Conservation (phyloP, 805 yeast species). For the Saturnispora bothae region DNA sequence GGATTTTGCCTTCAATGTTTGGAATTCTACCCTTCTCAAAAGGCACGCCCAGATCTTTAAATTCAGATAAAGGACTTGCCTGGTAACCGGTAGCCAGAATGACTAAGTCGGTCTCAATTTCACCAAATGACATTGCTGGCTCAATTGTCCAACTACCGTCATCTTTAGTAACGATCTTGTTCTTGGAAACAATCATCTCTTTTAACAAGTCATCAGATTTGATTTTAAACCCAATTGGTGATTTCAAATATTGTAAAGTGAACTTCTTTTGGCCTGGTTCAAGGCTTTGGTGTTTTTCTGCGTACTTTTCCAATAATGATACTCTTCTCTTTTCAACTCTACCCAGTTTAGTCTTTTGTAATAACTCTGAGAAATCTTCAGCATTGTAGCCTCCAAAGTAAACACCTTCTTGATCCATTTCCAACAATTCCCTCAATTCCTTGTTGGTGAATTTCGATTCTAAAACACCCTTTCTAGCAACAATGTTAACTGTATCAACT, state of each 20-base stretch:
- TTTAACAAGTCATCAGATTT: constrained; percentile 28
- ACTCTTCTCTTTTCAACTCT: constrained; percentile 57
- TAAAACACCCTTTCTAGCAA: constrained; percentile 77
- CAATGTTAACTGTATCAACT: constrained; percentile 57
- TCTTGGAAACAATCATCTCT: constrained; percentile 40
- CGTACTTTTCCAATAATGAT: constrained; percentile 48
- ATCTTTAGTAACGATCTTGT: constrained; percentile 26
- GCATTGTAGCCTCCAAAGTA: constrained; percentile 38
- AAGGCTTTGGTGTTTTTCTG: constrained; percentile 10
- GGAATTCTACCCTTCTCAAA: constrained; percentile 39
- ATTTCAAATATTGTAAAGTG: constrained; percentile 58
- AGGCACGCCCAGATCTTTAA: constrained; percentile 37
- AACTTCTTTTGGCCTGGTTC: constrained; percentile 31
- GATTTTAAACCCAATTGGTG: constrained; percentile 47
- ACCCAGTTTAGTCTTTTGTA: constrained; percentile 25
- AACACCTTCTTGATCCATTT: constrained; percentile 38
- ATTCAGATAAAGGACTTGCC: constrained; percentile 53
- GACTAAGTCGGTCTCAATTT: constrained; percentile 48
- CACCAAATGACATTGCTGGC: constrained; percentile 10
- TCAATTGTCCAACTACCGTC: constrained; percentile 28
- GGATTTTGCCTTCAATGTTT: constrained; percentile 37
- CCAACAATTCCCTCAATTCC: constrained; percentile 78
- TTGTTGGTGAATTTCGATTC: constrained; percentile 88
- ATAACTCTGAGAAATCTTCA: constrained; percentile 25
- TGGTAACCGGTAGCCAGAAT: constrained; percentile 79